These are phyloP conservation scores for Nicotiana rustica DNA, from an alignment of 305 asterid species.

Conservation along the genomic window DNA sequence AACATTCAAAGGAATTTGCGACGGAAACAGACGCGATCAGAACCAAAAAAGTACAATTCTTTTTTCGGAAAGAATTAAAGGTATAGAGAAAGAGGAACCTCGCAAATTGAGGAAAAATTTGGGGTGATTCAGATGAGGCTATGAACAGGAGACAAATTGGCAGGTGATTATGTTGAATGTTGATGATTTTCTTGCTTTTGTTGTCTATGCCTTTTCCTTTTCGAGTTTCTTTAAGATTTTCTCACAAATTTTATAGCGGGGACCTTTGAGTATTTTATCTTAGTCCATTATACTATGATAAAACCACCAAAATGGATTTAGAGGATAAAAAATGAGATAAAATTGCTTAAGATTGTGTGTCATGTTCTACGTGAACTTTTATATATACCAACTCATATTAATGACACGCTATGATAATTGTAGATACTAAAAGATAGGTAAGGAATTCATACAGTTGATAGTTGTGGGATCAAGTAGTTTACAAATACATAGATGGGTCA, in stretches of 20 bases:
- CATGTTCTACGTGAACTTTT: not conserved
- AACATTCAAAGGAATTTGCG: not conserved
- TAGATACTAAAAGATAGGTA: no score
- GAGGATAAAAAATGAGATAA: not conserved
- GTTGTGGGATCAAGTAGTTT: no score
- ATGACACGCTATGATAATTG: no score
- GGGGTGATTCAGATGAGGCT: not conserved
- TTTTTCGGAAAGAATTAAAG: not conserved
- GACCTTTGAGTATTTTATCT: constrained; percentile 24
- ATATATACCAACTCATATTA: not conserved
- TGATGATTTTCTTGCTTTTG: constrained; percentile 28
- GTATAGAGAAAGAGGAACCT: constrained; percentile 23
- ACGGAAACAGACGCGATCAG: not conserved
- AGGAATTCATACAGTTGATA: no score
- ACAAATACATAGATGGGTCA: no score
- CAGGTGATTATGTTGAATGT: not conserved
- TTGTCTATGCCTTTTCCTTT: constrained; percentile 13
- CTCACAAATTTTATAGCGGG: not conserved
- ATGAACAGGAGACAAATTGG: not conserved
- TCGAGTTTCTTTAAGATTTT: not conserved
- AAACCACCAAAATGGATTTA: not conserved
- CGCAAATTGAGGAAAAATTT: not conserved
- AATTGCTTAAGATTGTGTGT: not conserved
- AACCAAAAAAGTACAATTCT: not conserved
- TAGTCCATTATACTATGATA: not conserved